Evolutionary conservation across 371 early-diverging fungal genomes (phyloP).

Genomic region (Mucor indicus): DNA sequence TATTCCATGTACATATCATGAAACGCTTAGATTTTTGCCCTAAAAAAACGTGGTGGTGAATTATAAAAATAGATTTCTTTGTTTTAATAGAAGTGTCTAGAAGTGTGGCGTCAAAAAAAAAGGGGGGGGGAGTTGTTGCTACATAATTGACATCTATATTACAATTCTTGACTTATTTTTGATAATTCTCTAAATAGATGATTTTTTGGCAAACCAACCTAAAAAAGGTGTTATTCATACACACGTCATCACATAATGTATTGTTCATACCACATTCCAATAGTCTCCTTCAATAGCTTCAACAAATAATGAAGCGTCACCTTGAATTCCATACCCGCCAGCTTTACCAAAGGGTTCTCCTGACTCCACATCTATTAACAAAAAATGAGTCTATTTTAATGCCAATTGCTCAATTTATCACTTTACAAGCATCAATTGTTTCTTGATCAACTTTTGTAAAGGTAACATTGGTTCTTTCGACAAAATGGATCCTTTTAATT

Average conservation of each 20-base stretch:
- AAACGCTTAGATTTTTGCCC: too few relatives aligned
- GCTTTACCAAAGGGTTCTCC: conserved; percentile 73
- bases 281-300: conserved; percentile 74
- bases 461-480: conserved; percentile 48
- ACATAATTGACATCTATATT: too few relatives aligned
- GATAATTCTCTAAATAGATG: conserved; percentile 31
- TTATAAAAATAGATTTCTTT: too few relatives aligned
- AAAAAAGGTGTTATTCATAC: too few relatives aligned
- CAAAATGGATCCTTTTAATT: conserved; percentile 29
- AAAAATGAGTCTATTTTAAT: background rate
- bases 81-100: too few relatives aligned
- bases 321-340: conserved; percentile 86
- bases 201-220: conserved; percentile 45
- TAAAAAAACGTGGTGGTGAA: too few relatives aligned
- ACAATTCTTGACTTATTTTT: conserved; percentile 9
- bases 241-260: too few relatives aligned
- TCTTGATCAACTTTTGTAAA: conserved; percentile 49
- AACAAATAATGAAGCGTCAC: conserved; percentile 69
- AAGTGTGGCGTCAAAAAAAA: too few relatives aligned
- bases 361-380: conserved; percentile 34
- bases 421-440: conserved; percentile 68
- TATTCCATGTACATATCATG: too few relatives aligned
- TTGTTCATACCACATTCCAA: conserved; percentile 72
- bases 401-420: conserved; percentile 22
- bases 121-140: too few relatives aligned